Evolutionary conservation across 441 rosid genomes (phyloP).

Genomic region (Populus hybrid): DNA sequence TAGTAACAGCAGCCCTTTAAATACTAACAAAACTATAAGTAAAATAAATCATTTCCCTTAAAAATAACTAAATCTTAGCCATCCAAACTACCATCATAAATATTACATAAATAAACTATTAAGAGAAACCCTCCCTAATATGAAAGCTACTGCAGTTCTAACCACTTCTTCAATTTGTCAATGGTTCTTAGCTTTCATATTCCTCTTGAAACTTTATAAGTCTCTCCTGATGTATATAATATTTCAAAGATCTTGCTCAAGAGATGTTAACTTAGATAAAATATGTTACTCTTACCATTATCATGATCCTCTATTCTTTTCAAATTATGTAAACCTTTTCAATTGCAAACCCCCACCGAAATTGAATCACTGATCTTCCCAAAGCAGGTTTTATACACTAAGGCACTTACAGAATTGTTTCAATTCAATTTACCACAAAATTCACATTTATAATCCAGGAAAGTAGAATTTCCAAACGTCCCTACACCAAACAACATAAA

Average conservation of each 20-base stretch:
- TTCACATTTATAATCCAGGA: neutral
- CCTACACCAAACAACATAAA: neutral
- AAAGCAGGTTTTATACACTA: neutral
- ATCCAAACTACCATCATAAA: too few relatives aligned
- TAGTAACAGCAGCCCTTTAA: neutral
- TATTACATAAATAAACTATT: too few relatives aligned
- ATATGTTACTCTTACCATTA: neutral
- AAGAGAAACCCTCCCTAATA: too few relatives aligned
- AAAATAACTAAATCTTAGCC: too few relatives aligned
- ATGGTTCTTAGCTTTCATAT: neutral
- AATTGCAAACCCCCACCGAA: neutral
- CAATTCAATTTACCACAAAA: neutral
- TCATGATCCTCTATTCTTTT: neutral
- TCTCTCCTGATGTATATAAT: neutral
- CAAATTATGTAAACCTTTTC: neutral
- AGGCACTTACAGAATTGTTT: neutral
- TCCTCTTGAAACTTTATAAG: neutral
- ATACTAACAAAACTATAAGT: too few relatives aligned
- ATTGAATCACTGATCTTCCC: neutral
- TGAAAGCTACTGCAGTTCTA: too few relatives aligned
- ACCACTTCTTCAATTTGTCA: neutral
- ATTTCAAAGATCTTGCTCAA: neutral
- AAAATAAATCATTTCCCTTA: too few relatives aligned
- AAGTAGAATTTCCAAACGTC: conserved; percentile 4
- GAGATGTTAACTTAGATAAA: neutral